These are phyloP conservation scores for Rutstroemia sp. DNA, from an alignment of 2,329 filamentous ascomycete genomes.

Conservation along the genomic window DNA sequence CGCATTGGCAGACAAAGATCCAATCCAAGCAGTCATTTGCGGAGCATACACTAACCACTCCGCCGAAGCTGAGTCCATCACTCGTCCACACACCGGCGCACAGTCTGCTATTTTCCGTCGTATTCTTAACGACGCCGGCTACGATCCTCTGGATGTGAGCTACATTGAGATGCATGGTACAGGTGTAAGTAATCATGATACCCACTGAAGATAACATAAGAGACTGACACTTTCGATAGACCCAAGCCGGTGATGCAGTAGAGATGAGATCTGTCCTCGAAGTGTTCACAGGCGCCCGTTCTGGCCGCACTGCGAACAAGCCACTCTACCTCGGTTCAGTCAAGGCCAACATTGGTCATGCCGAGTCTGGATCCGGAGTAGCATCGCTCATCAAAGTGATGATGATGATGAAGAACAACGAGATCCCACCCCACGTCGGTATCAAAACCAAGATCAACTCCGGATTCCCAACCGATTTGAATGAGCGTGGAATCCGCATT, in stretches of 20 bases:
- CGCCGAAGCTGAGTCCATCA: slow-evolving; percentile 38
- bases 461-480: slow-evolving; percentile 27
- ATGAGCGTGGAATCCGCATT: slow-evolving; percentile 23
- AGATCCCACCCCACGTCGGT: slow-evolving; percentile 14
- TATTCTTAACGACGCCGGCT: slow-evolving; percentile 7
- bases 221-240: background rate
- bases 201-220: background rate
- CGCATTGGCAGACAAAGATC: slow-evolving; percentile 36
- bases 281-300: background rate
- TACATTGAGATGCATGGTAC: slow-evolving; percentile 23
- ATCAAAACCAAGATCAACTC: slow-evolving; percentile 17
- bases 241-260: background rate
- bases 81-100: slow-evolving; percentile 36
- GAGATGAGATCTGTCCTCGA: background rate
- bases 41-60: slow-evolving; percentile 37
- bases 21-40: slow-evolving; percentile 36
- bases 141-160: slow-evolving; percentile 7
- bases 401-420: slow-evolving; percentile 16
- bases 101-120: slow-evolving; percentile 28
- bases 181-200: background rate
- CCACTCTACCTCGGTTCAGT: background rate
- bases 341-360: slow-evolving; percentile 13
- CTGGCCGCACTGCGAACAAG: background rate
- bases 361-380: slow-evolving; percentile 16
- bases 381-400: slow-evolving; percentile 22